phyloP scores from a whole-genome alignment of 1,139 yeast genomes.

The Saccharomycopsis hybrid region DNA sequence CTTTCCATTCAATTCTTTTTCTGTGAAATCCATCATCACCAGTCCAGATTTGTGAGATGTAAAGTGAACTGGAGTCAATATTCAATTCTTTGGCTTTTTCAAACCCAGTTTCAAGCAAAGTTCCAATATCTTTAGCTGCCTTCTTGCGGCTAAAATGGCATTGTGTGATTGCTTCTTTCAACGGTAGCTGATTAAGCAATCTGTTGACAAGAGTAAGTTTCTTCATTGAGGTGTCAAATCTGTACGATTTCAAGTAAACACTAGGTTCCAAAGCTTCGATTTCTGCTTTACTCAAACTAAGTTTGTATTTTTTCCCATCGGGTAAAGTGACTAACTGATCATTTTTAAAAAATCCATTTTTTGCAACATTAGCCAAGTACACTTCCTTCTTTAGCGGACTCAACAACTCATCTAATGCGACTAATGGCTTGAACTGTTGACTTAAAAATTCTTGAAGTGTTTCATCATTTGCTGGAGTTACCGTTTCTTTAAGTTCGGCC shows the following conservation, averaged over 20 bases:
- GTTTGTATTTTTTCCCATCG: slow-evolving; percentile 44
- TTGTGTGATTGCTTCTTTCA: slow-evolving; percentile 82
- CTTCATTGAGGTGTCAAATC: slow-evolving; percentile 81
- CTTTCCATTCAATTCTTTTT: slow-evolving; percentile 76
- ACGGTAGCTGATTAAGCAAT: slow-evolving; percentile 59
- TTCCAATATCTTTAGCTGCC: slow-evolving; percentile 74
- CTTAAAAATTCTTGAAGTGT: slow-evolving; percentile 36
- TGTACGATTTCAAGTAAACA: slow-evolving; percentile 65
- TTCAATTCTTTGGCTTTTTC: slow-evolving; percentile 60
- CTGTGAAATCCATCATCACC: slow-evolving; percentile 80
- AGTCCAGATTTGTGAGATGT: slow-evolving; percentile 81
- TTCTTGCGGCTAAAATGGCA: slow-evolving; percentile 83
- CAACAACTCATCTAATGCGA: slow-evolving; percentile 42
- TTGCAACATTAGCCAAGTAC: slow-evolving; percentile 52
- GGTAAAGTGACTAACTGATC: slow-evolving; percentile 41
- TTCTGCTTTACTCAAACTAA: slow-evolving; percentile 56
- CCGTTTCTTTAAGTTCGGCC: neutral
- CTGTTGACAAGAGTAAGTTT: slow-evolving; percentile 81
- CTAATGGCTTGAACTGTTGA: slow-evolving; percentile 33
- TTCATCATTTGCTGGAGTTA: slow-evolving; percentile 15
- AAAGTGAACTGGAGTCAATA: slow-evolving; percentile 54
- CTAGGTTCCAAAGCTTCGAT: slow-evolving; percentile 81
- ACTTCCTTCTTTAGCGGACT: slow-evolving; percentile 71
- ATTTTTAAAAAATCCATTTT: slow-evolving; percentile 73
- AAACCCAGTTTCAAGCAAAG: slow-evolving; percentile 65